Base-by-base conservation (phyloP, 1,284 basidiomycete genomes). In the Tylopilus sp. region DNA sequence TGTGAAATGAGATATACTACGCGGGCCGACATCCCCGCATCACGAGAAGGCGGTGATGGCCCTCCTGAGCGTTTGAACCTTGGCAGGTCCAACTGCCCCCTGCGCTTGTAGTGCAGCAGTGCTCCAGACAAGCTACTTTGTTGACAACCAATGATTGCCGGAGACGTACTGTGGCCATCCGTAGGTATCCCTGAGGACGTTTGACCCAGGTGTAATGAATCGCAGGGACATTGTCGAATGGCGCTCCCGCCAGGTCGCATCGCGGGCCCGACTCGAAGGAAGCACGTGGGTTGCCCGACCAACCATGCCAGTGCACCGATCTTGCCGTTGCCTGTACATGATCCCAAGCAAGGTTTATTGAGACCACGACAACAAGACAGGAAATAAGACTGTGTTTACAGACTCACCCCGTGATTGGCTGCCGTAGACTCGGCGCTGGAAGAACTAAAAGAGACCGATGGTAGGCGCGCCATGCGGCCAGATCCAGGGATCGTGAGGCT, bases 401-500 rank as follows among this genome's bases (percentile, higher is more conserved):
- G 38, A 37, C 36, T 42, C 38, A 29, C 40, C 39, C 40, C 30
- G 50, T 28, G 11, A 50, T 53, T 50, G 44, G 59, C 24, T 47
- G 24, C 54, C 43, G 31, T 38, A 39, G 17, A 31, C 7, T 36
- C 52, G 46, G 40, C 34, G 12, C 36, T 33, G 17, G 37, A 44
- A 15, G 33, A 28, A 28, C 41, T 18, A 39, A 47, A 46, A 41
- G 40, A 29, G 42, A 38, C 29, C 45, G 30, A 48, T 51, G 44
- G 39, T 14, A 51, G 34, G 38, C 33, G 40, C 17, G 34, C 18
- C 43, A 30, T 20, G 35, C 24, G 29, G 33, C 48, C 37, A 41
- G 48, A 53, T 49, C 18, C 17, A 46, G 59, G 41, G 15, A 34
- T 34, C 20, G 10, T 20, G 45, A 51, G 55, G 61, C 61, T 66